These are phyloP conservation scores for Ganoderma resinaceum DNA, from an alignment of 1,284 basidiomycete species.

Conservation along the genomic window DNA sequence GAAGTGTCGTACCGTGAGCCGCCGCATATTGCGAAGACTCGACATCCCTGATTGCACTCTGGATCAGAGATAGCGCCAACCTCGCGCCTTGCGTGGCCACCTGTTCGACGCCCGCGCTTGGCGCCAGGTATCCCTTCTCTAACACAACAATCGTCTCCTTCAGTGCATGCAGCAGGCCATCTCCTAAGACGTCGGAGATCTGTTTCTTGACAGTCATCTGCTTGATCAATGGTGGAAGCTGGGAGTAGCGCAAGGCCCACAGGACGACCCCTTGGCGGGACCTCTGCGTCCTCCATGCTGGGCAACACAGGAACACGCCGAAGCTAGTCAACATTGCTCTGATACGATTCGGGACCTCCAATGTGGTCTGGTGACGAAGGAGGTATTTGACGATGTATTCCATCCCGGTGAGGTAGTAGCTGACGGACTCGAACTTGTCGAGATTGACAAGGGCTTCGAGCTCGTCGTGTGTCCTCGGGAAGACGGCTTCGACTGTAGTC, in stretches of 20 bases:
- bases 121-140: neutral
- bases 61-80: neutral
- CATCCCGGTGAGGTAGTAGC: slow-evolving; percentile 22
- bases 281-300: slow-evolving; percentile 7
- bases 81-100: neutral
- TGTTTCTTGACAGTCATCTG: neutral
- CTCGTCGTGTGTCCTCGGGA: slow-evolving; percentile 9
- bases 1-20: neutral
- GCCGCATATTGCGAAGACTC: neutral
- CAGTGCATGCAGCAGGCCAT: neutral
- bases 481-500: slow-evolving; percentile 16
- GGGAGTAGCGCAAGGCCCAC: slow-evolving; percentile 15
- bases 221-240: slow-evolving; percentile 9
- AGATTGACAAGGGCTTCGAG: slow-evolving; percentile 22
- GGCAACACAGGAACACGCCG: slow-evolving; percentile 12
- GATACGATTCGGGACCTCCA: slow-evolving; percentile 10
- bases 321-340: slow-evolving; percentile 3
- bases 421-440: slow-evolving; percentile 21
- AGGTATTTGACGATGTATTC: slow-evolving; percentile 21
- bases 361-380: slow-evolving; percentile 9
- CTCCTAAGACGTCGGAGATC: neutral
- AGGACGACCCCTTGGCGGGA: slow-evolving; percentile 18
- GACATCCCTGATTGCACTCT: neutral
- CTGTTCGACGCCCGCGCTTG: neutral
- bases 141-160: neutral